Percentiles rank a stretch among this genome's conserved stretches.
These are phyloP conservation scores for Leccinum rimulosum DNA, from an alignment of 768 basidiomycete species.

Conservation along the genomic window DNA sequence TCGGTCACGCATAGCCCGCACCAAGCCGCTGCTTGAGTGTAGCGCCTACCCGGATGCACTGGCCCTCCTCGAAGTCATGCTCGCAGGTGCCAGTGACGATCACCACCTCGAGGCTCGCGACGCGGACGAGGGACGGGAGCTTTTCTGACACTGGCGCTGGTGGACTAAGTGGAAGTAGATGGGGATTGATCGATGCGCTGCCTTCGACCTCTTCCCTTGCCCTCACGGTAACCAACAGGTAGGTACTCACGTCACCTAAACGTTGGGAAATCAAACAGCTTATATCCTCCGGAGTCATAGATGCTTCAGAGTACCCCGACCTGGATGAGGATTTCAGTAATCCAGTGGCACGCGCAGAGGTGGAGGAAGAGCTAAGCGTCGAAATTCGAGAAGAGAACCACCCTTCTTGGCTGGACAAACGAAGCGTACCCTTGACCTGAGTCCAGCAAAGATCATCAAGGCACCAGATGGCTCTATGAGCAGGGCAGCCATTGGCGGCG, in stretches of 20 bases:
- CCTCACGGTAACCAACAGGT: too few species aligned
- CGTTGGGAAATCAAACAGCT: constrained; percentile 99
- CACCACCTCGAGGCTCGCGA: too few species aligned
- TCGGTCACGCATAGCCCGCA: too few species aligned
- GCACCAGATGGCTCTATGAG: constrained; percentile 98
- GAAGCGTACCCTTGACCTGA: constrained; percentile 90
- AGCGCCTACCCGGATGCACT: too few species aligned
- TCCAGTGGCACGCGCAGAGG: constrained; percentile 74
- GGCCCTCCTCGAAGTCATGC: too few species aligned
- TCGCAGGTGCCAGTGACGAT: too few species aligned
- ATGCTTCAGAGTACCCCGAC: constrained; percentile 91
- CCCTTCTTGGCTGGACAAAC: constrained; percentile 96
- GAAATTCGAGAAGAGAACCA: constrained; percentile 95
- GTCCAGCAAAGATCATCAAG: constrained; percentile 97
- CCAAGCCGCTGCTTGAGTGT: too few species aligned
- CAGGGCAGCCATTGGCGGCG: constrained; percentile 90
- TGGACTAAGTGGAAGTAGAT: too few species aligned
- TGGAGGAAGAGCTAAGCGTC: constrained; percentile 96
- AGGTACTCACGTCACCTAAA: constrained; percentile 81
- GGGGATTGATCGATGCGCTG: too few species aligned
- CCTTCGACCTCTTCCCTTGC: too few species aligned
- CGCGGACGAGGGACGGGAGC: too few species aligned
- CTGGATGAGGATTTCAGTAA: constrained; percentile 83
- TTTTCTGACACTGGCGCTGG: too few species aligned
- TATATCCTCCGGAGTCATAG: constrained; percentile 90